Evolutionary conservation across 2,329 filamentous ascomycete genomes (phyloP).

Genomic region (Botrytis tulipae): DNA sequence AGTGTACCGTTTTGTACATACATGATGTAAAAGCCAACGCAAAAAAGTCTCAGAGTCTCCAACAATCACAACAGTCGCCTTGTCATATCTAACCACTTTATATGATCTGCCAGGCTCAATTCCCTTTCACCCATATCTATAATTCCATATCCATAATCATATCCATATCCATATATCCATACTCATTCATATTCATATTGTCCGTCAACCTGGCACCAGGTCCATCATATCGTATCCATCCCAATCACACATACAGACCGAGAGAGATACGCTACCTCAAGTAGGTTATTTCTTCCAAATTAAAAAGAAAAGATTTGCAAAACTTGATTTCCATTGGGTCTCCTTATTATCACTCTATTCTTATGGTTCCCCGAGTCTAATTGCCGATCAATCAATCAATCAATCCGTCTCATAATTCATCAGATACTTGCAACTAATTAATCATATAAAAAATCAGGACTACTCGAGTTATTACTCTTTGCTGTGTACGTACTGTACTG

Average conservation of each 20-base stretch:
- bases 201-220: background rate
- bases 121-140: background rate
- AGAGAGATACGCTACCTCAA: background rate
- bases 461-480: background rate
- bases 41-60: background rate
- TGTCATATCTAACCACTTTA: constrained; percentile 4
- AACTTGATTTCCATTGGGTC: background rate
- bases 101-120: background rate
- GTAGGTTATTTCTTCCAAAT: background rate
- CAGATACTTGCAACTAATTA: background rate
- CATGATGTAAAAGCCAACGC: constrained; percentile 11
- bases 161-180: background rate
- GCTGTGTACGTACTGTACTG: background rate
- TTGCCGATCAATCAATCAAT: constrained; percentile 8
- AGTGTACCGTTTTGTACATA: background rate
- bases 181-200: background rate
- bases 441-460: background rate
- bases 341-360: background rate
- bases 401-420: background rate
- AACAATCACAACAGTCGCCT: background rate
- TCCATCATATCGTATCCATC: background rate
- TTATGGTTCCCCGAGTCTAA: constrained; percentile 7
- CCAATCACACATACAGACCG: background rate
- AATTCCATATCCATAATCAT: background rate
- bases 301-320: background rate